phyloP scores from a whole-genome alignment of 2,329 filamentous ascomycete genomes.

The Aspergillus sp. region DNA sequence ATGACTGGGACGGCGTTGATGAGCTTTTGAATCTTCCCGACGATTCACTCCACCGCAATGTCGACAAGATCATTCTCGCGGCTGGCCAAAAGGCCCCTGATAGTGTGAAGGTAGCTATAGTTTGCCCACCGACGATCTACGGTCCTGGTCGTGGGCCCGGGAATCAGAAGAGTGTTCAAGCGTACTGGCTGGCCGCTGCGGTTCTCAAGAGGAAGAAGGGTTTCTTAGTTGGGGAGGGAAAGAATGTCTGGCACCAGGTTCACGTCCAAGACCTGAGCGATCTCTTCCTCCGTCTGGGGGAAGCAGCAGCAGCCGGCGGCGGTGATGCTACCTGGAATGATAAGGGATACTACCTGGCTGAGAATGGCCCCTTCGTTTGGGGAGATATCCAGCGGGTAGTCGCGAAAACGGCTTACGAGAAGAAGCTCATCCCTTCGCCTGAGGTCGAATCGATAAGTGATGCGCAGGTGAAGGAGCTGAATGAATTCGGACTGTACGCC shows the following conservation, averaged over 20 bases:
- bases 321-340: constrained; percentile 47
- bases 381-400: constrained; percentile 44
- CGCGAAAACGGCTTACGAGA: constrained; percentile 54
- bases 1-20: constrained; percentile 51
- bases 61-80: constrained; percentile 46
- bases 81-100: constrained; percentile 30
- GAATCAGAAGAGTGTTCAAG: constrained; percentile 47
- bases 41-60: constrained; percentile 45
- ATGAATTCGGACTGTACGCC: constrained; percentile 38
- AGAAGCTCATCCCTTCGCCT: constrained; percentile 55
- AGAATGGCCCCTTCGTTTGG: constrained; percentile 48
- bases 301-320: constrained; percentile 44
- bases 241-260: constrained; percentile 47
- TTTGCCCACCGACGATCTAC: constrained; percentile 49
- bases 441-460: constrained; percentile 42
- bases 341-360: constrained; percentile 56
- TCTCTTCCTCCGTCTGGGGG: constrained; percentile 41
- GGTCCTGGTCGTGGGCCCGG: constrained; percentile 43
- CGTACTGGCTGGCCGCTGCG: constrained; percentile 46
- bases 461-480: constrained; percentile 48
- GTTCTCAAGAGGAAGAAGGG: constrained; percentile 43
- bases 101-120: constrained; percentile 43
- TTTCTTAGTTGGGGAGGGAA: constrained; percentile 45
- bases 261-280: constrained; percentile 48
- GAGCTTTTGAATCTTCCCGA: constrained; percentile 48